Percentiles rank a stretch among this genome's conserved stretches.
Evolutionary conservation across 345 rosid genomes (phyloP).

Genomic region (Eucalyptus rudis): DNA sequence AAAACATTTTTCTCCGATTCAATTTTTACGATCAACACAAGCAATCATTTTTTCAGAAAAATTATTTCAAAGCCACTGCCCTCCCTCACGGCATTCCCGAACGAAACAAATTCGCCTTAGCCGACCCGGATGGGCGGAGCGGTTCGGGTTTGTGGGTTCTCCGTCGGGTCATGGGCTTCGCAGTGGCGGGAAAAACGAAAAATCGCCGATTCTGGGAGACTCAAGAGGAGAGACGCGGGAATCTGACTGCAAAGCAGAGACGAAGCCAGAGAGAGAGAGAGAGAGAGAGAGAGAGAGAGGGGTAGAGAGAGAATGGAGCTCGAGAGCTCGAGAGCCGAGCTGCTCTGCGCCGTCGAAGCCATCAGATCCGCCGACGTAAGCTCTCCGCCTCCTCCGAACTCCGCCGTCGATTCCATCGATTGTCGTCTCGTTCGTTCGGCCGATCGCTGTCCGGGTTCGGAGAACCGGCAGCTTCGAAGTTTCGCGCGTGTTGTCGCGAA

Average conservation of each 20-base stretch:
- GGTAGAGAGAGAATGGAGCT: slow-evolving; percentile 22
- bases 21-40: too few relatives aligned
- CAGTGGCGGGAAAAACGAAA: background rate
- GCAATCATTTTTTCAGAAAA: too few relatives aligned
- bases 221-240: background rate
- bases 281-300: background rate
- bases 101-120: background rate
- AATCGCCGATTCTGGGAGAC: background rate
- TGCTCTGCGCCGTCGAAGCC: slow-evolving; percentile 32
- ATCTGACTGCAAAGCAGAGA: background rate
- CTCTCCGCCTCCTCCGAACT: background rate
- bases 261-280: background rate
- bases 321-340: slow-evolving; percentile 5
- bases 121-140: background rate
- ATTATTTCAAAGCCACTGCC: too few relatives aligned
- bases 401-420: background rate
- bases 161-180: background rate
- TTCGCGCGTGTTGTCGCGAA: background rate
- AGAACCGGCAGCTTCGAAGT: too few relatives aligned
- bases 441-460: background rate
- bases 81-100: too few relatives aligned
- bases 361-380: slow-evolving; percentile 63
- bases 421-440: background rate
- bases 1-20: accelerated
- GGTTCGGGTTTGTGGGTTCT: background rate